Conservation (phyloP, 805 yeast species). For the Kodamaea nitidulidarum region DNA sequence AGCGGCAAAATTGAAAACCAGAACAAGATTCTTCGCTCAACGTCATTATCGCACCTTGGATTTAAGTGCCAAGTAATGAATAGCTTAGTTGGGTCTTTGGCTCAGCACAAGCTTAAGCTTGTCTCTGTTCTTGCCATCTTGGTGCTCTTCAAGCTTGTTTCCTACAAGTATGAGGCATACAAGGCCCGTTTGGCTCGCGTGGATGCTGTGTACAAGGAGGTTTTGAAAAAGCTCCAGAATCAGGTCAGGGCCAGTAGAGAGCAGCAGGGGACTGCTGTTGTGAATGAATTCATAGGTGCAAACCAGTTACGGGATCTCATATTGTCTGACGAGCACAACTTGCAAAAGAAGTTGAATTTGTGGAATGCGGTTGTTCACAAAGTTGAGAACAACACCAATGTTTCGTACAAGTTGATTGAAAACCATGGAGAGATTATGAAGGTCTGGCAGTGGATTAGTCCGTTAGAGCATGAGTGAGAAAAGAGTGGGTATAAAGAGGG, state of each 20-base stretch:
- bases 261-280: conserved; percentile 25
- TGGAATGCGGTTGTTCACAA: conserved; percentile 57
- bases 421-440: conserved; percentile 82
- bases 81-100: conserved; percentile 40
- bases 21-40: conserved; percentile 64
- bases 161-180: conserved; percentile 33
- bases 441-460: conserved; percentile 80
- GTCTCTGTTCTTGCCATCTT: conserved; percentile 15
- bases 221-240: conserved; percentile 46
- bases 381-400: conserved; percentile 64
- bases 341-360: conserved; percentile 32
- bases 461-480: conserved; percentile 15
- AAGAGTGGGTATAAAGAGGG: too few relatives aligned
- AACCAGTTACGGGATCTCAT: conserved; percentile 70
- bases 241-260: conserved; percentile 30
- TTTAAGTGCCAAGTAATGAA: conserved; percentile 54
- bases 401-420: conserved; percentile 61
- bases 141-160: conserved; percentile 20
- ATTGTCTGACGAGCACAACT: conserved; percentile 38
- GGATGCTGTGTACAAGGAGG: conserved; percentile 44
- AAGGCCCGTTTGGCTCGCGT: conserved; percentile 39
- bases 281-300: conserved; percentile 53
- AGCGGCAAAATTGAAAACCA: conserved; percentile 33
- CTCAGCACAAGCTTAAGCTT: conserved; percentile 21
- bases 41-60: conserved; percentile 62